Evolutionary conservation across 805 yeast genomes (phyloP).

Genomic region (Metschnikowia vanudenii): DNA sequence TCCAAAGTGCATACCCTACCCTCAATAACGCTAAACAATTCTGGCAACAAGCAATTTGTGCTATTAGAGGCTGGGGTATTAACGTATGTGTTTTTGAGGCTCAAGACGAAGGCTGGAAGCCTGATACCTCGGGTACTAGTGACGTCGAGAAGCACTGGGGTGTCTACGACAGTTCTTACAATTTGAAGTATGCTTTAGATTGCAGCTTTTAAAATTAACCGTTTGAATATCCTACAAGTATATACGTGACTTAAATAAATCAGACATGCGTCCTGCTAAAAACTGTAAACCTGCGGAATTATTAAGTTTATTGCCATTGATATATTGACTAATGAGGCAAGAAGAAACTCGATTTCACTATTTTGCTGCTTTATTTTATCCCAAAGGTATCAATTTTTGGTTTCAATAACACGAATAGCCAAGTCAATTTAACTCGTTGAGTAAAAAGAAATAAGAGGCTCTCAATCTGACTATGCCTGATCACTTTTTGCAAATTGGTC

Average conservation of each 20-base stretch:
- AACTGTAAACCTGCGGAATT: no score
- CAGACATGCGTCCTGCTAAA: neutral
- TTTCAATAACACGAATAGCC: no score
- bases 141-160: slow-evolving; percentile 97
- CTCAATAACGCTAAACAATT: slow-evolving; percentile 69
- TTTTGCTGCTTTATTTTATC: no score
- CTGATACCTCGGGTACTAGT: slow-evolving; percentile 79
- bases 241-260: neutral
- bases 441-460: no score
- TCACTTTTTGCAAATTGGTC: no score
- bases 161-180: slow-evolving; percentile 59
- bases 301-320: no score
- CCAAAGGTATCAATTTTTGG: no score
- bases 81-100: slow-evolving; percentile 93
- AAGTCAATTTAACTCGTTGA: no score
- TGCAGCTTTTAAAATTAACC: slow-evolving; percentile 28
- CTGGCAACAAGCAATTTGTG: slow-evolving; percentile 91
- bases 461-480: no score
- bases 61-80: slow-evolving; percentile 93
- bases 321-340: no score
- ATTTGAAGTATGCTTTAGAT: slow-evolving; percentile 37
- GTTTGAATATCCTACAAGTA: neutral
- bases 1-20: slow-evolving; percentile 64
- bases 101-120: slow-evolving; percentile 95
- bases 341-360: no score